Conservation (phyloP, 352 stramenopile species). For the Blastocystis sp. region DNA sequence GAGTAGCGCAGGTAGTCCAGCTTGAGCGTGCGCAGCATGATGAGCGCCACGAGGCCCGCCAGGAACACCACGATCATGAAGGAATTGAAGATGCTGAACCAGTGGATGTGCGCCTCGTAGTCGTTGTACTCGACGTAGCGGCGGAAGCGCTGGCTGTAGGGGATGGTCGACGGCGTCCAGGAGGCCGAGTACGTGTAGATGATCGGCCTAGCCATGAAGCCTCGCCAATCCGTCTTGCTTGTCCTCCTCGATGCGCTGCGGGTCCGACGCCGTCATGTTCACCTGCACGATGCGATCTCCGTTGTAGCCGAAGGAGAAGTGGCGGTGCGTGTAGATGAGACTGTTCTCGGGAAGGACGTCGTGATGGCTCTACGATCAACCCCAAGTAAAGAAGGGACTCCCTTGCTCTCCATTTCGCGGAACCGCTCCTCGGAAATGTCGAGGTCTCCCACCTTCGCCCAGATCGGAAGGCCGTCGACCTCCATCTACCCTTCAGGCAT, state of each 20-base stretch:
- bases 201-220: constrained; percentile 78
- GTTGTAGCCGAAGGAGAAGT: constrained; percentile 93
- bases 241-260: constrained; percentile 75
- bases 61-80: constrained; percentile 96
- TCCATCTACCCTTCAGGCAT: constrained; percentile 11
- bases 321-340: constrained; percentile 92
- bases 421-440: constrained; percentile 82
- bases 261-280: constrained; percentile 88
- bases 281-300: constrained; percentile 92
- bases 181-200: constrained; percentile 89
- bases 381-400: neutral
- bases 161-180: constrained; percentile 85
- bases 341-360: constrained; percentile 56
- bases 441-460: constrained; percentile 94
- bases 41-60: constrained; percentile 86
- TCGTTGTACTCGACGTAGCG: constrained; percentile 96
- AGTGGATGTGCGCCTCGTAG: constrained; percentile 98
- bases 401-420: constrained; percentile 78
- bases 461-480: constrained; percentile 94
- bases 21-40: constrained; percentile 85
- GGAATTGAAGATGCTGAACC: constrained; percentile 93
- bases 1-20: constrained; percentile 84
- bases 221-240: constrained; percentile 79
- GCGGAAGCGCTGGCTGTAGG: constrained; percentile 91
- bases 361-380: constrained; percentile 9